A percentile compares a stretch with the other conserved stretches of the same genome.
These are phyloP conservation scores for Abrus precatorius DNA, from an alignment of 306 rosid species.

Conservation along the genomic window DNA sequence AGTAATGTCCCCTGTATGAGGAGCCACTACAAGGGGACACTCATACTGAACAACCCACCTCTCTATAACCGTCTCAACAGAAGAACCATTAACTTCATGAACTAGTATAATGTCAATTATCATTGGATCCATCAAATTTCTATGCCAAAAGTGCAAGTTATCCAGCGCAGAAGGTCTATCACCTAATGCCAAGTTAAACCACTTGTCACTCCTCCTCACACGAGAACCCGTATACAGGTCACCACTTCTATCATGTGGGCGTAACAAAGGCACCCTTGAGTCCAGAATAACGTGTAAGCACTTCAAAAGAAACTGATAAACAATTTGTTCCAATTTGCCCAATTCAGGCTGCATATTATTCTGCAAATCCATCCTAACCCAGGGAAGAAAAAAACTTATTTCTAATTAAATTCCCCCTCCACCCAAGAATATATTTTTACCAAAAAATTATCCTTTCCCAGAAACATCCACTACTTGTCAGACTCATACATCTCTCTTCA, in stretches of 20 bases:
- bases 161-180: conserved; percentile 81
- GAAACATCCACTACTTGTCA: conserved; percentile 32
- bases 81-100: conserved; percentile 61
- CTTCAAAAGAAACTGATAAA: conserved; percentile 80
- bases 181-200: conserved; percentile 85
- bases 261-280: conserved; percentile 80
- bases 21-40: conserved; percentile 63
- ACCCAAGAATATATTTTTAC: conserved; percentile 30
- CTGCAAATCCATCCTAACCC: conserved; percentile 75
- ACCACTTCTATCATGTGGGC: conserved; percentile 64
- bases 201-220: conserved; percentile 76
- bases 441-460: conserved; percentile 23
- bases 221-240: conserved; percentile 60
- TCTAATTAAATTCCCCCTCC: conserved; percentile 51
- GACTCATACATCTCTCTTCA: conserved; percentile 18
- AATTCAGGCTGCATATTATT: conserved; percentile 70
- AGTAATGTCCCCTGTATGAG: conserved; percentile 63
- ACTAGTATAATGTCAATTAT: conserved; percentile 80
- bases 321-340: conserved; percentile 81
- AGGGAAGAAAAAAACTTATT: neutral
- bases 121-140: conserved; percentile 88
- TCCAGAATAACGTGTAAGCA: conserved; percentile 76
- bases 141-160: conserved; percentile 78
- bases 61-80: conserved; percentile 85
- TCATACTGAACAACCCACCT: conserved; percentile 92